Evolutionary conservation across 2,329 filamentous ascomycete genomes (phyloP).

Genomic region (Nigrospora osmanthi): DNA sequence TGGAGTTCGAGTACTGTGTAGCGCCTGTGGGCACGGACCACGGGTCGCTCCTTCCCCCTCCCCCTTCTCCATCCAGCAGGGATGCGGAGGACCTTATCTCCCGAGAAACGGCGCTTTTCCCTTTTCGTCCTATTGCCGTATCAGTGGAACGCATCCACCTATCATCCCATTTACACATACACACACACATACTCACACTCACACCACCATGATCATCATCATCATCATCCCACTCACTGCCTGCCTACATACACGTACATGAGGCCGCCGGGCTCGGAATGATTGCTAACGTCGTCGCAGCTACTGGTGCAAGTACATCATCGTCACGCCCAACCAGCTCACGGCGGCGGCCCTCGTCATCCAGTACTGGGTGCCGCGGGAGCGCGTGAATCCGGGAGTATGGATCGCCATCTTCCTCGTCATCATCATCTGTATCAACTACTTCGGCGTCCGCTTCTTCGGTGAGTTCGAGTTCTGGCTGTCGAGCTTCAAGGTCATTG

Average conservation of each 20-base stretch:
- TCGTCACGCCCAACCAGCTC: constrained; percentile 77
- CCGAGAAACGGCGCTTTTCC: too few relatives aligned
- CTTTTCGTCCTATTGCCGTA: too few relatives aligned
- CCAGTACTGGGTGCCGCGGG: constrained; percentile 62
- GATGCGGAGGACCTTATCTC: too few relatives aligned
- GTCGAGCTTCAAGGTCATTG: constrained; percentile 59
- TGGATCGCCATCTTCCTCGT: constrained; percentile 68
- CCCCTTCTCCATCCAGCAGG: too few relatives aligned
- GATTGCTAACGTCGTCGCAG: constrained; percentile 14
- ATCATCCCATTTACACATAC: too few relatives aligned
- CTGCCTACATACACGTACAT: neutral
- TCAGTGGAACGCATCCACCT: too few relatives aligned
- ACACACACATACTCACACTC: too few relatives aligned
- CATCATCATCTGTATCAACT: constrained; percentile 57
- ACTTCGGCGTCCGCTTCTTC: constrained; percentile 61
- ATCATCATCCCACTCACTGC: too few relatives aligned
- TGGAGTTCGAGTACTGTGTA: too few relatives aligned
- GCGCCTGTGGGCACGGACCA: too few relatives aligned
- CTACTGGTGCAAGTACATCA: constrained; percentile 73
- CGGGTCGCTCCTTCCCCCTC: too few relatives aligned
- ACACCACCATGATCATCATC: too few relatives aligned
- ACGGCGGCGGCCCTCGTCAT: constrained; percentile 75
- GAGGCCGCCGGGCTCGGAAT: neutral
- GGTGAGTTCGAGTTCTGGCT: constrained; percentile 59
- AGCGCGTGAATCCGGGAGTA: constrained; percentile 66